Evolutionary conservation across 306 rosid species (phyloP), one percentile per base, ranked within the genome.

Genomic region (Betula pendula): DNA sequence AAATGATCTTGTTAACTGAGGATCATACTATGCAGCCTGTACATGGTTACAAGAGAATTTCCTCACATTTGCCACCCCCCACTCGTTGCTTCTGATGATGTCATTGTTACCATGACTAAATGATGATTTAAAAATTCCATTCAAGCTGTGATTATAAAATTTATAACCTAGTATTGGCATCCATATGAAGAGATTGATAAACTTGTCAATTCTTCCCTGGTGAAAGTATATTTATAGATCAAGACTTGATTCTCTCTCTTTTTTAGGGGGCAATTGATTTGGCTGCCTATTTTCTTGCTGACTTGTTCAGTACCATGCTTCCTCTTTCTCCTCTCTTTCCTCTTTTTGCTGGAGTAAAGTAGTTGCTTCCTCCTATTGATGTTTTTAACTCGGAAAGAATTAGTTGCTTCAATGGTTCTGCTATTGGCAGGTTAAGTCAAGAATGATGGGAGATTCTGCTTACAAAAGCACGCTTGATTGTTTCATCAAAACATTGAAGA

Each of bases 381-480:
- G 24, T 67, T 44, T 38, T 24, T 50, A 22, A n/a, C 50, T 74
- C 75, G 13, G 49, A 55, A 55, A 53, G 67, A 50, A 24, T 84
- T 62, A 73, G 27, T 20, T 75, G 29, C 19, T 53, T 72, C 31
- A 50, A 42, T 76, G 43, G 62, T 77, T 71, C 17, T 59, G 59
- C 71, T 78, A 67, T 20, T 84, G 77, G 52, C 91, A 95, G 98
- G 97, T 95, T 42, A 95, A 95, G 84, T 95, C 98, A 29, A 92
- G 97, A 87, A 95, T 95, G 97, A 95, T 95, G 98, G 98, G 96
- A 27, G 97, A 95, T 81, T 68, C 97, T 70, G 68, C 91, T 75
- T 95, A 95, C 92, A 95, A 86, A 90, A 88, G 80, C 90, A 95
- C 97, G 15, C 35, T 95, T 35, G 98, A 95, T 83, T 95, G 98